Base-by-base conservation (phyloP, 2,329 filamentous ascomycete species). In the Aspergillus ibericus region DNA sequence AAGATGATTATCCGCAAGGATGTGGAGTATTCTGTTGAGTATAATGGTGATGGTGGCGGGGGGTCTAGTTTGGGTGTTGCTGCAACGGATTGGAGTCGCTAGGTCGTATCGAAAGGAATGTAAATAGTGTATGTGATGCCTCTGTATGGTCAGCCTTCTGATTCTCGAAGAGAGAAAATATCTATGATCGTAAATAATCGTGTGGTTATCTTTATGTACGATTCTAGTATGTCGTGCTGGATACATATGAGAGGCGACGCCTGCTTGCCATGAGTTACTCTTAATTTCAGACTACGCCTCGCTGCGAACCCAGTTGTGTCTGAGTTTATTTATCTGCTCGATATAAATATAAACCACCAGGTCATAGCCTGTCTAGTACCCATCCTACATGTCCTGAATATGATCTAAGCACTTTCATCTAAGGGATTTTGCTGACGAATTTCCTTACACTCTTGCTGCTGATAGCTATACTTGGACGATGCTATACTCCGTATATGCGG, bases 1-100 rank as follows among this genome's bases (percentile, higher is more conserved):
- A 66, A 57, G 58, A 72, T 74, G 72, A 68, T 73, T 25, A 74
- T 74, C 46, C 65, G 66, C 48, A 74, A 75, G 58, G 71, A 75
- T 54, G 63, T 74, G 32, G 61, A 66, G 44, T 72, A 70, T 52
- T 66, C 68, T 4, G 60, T 72, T 40, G 65, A 72, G 58, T 72
- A 66, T 62, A 67, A 69, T 44, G 49, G 49, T 40, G 20, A 35
- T 42, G 1, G 1, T 22, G 38, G 20, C 12, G 29, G 29, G 22
- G 44, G 34, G 36, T 49, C 55, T 16, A 32, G 48, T 6, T 32
- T 44, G 27, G 32, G 42, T 8, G 6, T 25, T 34, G 44, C 59
- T 44, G 58, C 59, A 56, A 29, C 25, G n/a, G n/a, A 51, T 20
- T 60, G 58, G 55, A 58, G 52, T 53, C 27, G 16, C 25, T 29